Base-by-base conservation (phyloP, 202 grass and related monocot species). In the Cymbopogon flexuosus region DNA sequence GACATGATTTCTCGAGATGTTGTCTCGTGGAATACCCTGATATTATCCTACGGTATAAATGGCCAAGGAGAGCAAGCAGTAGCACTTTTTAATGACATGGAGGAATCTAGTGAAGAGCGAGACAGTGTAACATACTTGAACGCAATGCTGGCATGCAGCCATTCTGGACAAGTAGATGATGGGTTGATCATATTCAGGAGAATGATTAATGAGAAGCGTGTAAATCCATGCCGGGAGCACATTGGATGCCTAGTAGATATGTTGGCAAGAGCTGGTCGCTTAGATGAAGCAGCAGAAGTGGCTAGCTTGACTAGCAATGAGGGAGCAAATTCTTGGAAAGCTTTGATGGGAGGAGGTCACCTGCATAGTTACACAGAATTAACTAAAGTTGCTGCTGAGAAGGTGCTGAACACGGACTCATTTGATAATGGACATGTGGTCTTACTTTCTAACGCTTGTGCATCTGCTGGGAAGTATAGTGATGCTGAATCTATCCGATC, bases 21-120 rank as follows among this genome's bases (percentile, higher is more conserved):
- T 34, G 84, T 94, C 68, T 89, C 92, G 0, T 94, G 92, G 92
- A 94, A 91, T 85, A 76, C 89, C 73, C 85, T 94, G 89, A 89
- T 94, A 82, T 79, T 89, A 65, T 89, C 87, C 36, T 89, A 89
- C 68, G 92, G 89, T 79, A 80, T 91, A 87, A 87, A 91, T 83
- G 81, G 92, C 56, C 81, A 87, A 73, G 92, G 92, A 69, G 76
- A 80, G 71, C 72, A 84, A 73, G 89, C 92, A 40, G 21, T 94
- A 61, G 9, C 68, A 61, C 81, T 94, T 76, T 91, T 87, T 58
- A 18, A 87, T 79, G 87, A 79, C 19, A 89, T 91, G 92, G 82
- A 72, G 57, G 76, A 91, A 69, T 84, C 35, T 66, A 68, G 81
- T 47, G 84, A 73, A 68, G 73, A 79, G 30, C 74, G 21, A 31